These are phyloP conservation scores for Epichloe scottii DNA, from an alignment of 2,329 filamentous ascomycete genomes.

Conservation along the genomic window DNA sequence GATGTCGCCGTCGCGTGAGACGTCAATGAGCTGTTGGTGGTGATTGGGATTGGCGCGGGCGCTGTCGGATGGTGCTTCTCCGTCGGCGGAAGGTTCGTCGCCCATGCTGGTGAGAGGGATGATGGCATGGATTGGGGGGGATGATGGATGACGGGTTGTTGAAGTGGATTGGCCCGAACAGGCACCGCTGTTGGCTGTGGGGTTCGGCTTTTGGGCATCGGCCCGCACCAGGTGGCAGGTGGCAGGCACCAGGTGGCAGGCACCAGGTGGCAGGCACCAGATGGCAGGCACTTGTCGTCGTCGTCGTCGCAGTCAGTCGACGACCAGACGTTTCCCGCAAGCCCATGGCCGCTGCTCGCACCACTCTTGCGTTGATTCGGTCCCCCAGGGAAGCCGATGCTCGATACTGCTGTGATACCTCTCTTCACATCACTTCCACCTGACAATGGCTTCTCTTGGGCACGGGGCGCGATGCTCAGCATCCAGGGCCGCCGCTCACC, in stretches of 20 bases:
- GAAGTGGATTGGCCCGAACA: no score
- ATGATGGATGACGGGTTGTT: no score
- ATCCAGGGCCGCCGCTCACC: conserved; percentile 8
- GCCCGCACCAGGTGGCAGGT: no score
- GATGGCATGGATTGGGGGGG: conserved; percentile 1
- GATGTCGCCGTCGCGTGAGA: conserved; percentile 49
- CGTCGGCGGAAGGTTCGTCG: conserved; percentile 4
- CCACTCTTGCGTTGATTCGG: conserved; percentile 1
- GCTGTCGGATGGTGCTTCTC: conserved; percentile 2
- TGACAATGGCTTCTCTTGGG: conserved; percentile 13
- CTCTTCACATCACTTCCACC: conserved; percentile 3
- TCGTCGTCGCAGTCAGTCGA: background rate
- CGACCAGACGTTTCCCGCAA: background rate
- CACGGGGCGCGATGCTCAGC: conserved; percentile 11
- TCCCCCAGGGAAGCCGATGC: conserved; percentile 5
- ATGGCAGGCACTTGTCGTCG: background rate
- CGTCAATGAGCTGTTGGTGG: conserved; percentile 26
- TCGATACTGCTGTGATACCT: conserved; percentile 2
- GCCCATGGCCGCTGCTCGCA: conserved; percentile 7
- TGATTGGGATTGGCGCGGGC: conserved; percentile 5
- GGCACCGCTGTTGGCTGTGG: no score
- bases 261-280: background rate
- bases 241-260: no score
- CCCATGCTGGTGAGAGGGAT: background rate
- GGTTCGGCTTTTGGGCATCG: no score